Evolutionary conservation across 371 early-diverging fungal genomes (phyloP), one percentile per base, ranked within the genome.

Genomic region (Rhizopus microsporus): DNA sequence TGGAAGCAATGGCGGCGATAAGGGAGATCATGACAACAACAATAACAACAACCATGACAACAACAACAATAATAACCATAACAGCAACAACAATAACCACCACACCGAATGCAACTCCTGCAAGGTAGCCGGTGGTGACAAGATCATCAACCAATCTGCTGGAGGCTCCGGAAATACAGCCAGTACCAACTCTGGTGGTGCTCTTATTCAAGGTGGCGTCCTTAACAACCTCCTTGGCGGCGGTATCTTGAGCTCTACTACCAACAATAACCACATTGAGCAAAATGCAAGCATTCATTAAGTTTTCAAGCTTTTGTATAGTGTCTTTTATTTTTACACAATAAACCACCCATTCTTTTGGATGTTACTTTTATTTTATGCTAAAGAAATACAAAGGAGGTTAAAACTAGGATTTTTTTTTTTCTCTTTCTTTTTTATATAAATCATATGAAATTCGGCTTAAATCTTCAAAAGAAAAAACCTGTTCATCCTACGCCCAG

Each of bases 361-460:
- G 23, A 23, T 23, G 23, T 23, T 23, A 23, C 23, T 23, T 23
- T 23, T 23, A 23, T 23, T 23, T 23, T 23, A 23, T 23, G 23
- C 23, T 23, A 23, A 23, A 23, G 2, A 23, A 23, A 23, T 1
- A 23, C 23, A 23, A 23, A 23, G 23, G 23, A 23, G 23, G 23
- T 23, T 23, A 23, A 39, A 9, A 9, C 40, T 12, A 39, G n/a
- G 40, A n/a, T n/a, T 12, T 39, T 39, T 39, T 39, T 39, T n/a
- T 39, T 9, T 9, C 40, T 38, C 3, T 45, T 15, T 15, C 45
- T 12, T 45, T 17, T 45, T 17, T 15, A 7, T 15, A 15, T 5
- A 63, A n/a, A n/a, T n/a, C n/a, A 55, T 51, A 69, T 77, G 69
- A 71, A 78, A 38, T 78, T 72, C 65, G 78, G 78, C 0, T 57